Base-by-base conservation (phyloP, 306 rosid genomes). In the barrel medic (Medicago truncatula) region DNA sequence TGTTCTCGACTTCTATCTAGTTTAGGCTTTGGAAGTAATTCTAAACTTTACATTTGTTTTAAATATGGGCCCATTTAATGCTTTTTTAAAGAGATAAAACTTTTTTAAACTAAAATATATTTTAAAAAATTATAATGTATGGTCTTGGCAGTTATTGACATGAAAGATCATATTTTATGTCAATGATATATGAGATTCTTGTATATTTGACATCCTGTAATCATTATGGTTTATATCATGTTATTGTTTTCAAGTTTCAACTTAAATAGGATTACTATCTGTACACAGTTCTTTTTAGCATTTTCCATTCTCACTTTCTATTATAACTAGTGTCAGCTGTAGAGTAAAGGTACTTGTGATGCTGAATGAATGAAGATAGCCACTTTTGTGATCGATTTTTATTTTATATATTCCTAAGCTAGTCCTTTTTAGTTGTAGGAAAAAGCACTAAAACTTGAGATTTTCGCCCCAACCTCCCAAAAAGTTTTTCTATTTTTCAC, bases 1-100 rank as follows among this genome's bases (percentile, higher is more conserved):
- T 39, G 65, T 79, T 75, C 57, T 40, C 57, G 67, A 63, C 47
- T 78, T 43, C 49, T 73, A 3, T 68, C 58, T 69, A 18, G 62
- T 11, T 41, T 59, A 15, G 57, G n/a, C 14, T 73, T 50, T 66
- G 41, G n/a, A 74, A 82, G 41, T 57, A 50, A 25, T 21, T 67
- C 28, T 76, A 66, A 34, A 76, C n/a, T 63, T 54, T 56, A 58
- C 31, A 53, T 46, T 46, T 69, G 11, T 21, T 54, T 66, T 28
- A 9, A 61, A 72, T 59, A 61, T 70, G 64, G 9, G 39, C 20
- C 9, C 17, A 15, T 53, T 65, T 50, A 52, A 46, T 75, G n/a
- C 0, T 9, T 8, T 43, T 61, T 49, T 34, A 21, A 44, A 5
- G 61, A 38, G 41, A 76, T 10, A 9, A 1, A 5, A 6, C 9